Evolutionary conservation across 768 basidiomycete genomes (phyloP).

Genomic region (Coprinellus aureogranulatus): DNA sequence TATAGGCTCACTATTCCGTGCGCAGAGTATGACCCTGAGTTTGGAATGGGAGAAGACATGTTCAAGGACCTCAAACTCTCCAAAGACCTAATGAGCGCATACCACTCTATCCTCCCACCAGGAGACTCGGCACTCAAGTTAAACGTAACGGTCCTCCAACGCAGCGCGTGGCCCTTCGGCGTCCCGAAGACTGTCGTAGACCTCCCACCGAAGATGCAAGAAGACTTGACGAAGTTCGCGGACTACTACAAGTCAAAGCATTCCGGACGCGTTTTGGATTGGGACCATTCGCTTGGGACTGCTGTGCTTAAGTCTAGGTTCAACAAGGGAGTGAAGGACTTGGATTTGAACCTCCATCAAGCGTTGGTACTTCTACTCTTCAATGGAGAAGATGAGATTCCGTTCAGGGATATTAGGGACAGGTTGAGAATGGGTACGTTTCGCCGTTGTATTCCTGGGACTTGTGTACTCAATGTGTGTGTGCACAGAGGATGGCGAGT

Average conservation of each 20-base stretch:
- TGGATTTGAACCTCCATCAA: slow-evolving; percentile 89
- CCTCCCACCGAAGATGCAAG: slow-evolving; percentile 59
- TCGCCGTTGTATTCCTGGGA: background rate
- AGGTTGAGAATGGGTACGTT: slow-evolving; percentile 70
- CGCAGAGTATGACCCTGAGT: slow-evolving; percentile 93
- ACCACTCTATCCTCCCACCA: slow-evolving; percentile 43
- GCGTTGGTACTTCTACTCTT: slow-evolving; percentile 83
- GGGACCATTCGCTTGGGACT: slow-evolving; percentile 86
- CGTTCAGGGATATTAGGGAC: slow-evolving; percentile 65
- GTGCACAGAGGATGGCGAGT: slow-evolving; percentile 60
- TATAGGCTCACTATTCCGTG: background rate
- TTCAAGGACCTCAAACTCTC: slow-evolving; percentile 87
- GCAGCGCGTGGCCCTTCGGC: slow-evolving; percentile 84
- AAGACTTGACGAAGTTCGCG: slow-evolving; percentile 59
- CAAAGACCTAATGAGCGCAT: slow-evolving; percentile 67
- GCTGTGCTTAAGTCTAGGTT: slow-evolving; percentile 75
- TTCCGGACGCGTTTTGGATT: slow-evolving; percentile 70
- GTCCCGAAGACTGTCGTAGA: slow-evolving; percentile 33
- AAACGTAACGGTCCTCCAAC: slow-evolving; percentile 79
- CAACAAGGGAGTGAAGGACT: slow-evolving; percentile 69
- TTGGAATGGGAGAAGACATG: slow-evolving; percentile 93
- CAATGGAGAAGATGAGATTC: slow-evolving; percentile 61
- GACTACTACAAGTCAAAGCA: slow-evolving; percentile 79
- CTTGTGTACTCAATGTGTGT: slow-evolving; percentile 21
- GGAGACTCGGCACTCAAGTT: slow-evolving; percentile 48